Percentiles rank a stretch among this genome's conserved stretches.
phyloP scores from a whole-genome alignment of 495 filamentous ascomycete species.

The Trichocladium antarcticum region DNA sequence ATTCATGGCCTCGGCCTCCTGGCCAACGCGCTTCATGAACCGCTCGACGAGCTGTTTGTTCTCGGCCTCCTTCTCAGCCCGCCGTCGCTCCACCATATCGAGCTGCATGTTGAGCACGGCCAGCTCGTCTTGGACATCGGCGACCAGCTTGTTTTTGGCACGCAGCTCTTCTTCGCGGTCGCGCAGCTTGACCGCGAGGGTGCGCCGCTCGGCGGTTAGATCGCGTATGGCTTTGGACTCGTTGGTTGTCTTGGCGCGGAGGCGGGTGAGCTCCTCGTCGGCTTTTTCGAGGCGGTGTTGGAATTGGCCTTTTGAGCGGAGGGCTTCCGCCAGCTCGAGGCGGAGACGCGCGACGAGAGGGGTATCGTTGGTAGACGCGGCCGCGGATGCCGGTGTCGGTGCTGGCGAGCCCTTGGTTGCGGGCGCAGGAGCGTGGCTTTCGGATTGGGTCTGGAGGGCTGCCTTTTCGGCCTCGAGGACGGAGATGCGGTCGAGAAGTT shows the following conservation, averaged over 20 bases:
- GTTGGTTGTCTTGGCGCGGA: slow-evolving; percentile 44
- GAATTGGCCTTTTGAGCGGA: slow-evolving; percentile 57
- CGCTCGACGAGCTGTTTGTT: slow-evolving; percentile 80
- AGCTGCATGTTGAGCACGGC: slow-evolving; percentile 75
- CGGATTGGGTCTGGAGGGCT: slow-evolving; percentile 20
- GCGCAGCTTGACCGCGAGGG: slow-evolving; percentile 50
- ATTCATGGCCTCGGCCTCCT: slow-evolving; percentile 86
- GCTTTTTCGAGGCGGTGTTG: slow-evolving; percentile 47
- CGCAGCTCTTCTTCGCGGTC: slow-evolving; percentile 79
- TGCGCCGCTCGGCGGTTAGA: slow-evolving; percentile 51
- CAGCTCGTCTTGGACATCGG: slow-evolving; percentile 86
- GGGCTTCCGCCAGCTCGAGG: slow-evolving; percentile 60
- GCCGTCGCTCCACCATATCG: slow-evolving; percentile 67
- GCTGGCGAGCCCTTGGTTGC: background rate
- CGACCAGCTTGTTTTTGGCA: slow-evolving; percentile 69
- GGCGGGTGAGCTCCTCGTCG: slow-evolving; percentile 49
- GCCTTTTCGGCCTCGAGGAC: slow-evolving; percentile 44
- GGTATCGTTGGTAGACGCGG: slow-evolving; percentile 21
- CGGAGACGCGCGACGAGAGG: slow-evolving; percentile 39
- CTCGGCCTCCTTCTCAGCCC: slow-evolving; percentile 58
- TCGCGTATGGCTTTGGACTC: slow-evolving; percentile 48
- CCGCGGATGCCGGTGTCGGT: slow-evolving; percentile 10
- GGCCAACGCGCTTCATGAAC: slow-evolving; percentile 78
- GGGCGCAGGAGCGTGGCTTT: slow-evolving; percentile 13
- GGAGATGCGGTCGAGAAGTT: slow-evolving; percentile 56